A percentile compares a stretch with the other conserved stretches of the same genome.
phyloP scores from a whole-genome alignment of 257 asterid species.

The Ajuga chamaepitys region DNA sequence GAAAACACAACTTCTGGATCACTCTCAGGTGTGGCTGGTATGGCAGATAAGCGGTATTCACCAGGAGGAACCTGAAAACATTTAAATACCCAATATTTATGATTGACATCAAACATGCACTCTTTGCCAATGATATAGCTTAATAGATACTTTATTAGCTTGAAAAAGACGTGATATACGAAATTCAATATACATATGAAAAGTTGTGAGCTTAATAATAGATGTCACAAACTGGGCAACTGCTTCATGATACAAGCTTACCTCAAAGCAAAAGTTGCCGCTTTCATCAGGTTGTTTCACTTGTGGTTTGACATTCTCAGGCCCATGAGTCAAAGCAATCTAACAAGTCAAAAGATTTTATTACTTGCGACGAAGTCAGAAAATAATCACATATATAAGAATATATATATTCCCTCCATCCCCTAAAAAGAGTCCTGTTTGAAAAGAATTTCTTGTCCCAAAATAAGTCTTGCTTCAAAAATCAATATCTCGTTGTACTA shows the following conservation, averaged over 20 bases:
- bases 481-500: too few species aligned
- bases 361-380: conserved; percentile 5
- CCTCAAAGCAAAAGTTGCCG: conserved; percentile 95
- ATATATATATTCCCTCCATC: too few species aligned
- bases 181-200: not conserved
- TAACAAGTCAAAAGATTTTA: conserved; percentile 23
- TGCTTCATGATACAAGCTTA: conserved; percentile 20
- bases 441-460: too few species aligned
- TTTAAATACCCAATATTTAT: conserved; percentile 10
- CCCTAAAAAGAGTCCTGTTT: too few species aligned
- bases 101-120: conserved; percentile 7
- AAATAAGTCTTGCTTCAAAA: too few species aligned
- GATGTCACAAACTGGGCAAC: not conserved
- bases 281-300: conserved; percentile 58
- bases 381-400: too few species aligned
- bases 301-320: conserved; percentile 85
- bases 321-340: conserved; percentile 98
- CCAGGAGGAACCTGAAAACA: conserved; percentile 78
- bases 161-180: not conserved
- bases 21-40: conserved; percentile 72
- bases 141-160: not conserved
- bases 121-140: conserved; percentile 2
- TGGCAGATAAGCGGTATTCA: conserved; percentile 86
- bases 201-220: not conserved
- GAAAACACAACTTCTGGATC: conserved; percentile 78